Percentiles rank a stretch among this genome's conserved stretches.
These are phyloP conservation scores for Kokia cookei DNA, from an alignment of 441 rosid species.

Conservation along the genomic window DNA sequence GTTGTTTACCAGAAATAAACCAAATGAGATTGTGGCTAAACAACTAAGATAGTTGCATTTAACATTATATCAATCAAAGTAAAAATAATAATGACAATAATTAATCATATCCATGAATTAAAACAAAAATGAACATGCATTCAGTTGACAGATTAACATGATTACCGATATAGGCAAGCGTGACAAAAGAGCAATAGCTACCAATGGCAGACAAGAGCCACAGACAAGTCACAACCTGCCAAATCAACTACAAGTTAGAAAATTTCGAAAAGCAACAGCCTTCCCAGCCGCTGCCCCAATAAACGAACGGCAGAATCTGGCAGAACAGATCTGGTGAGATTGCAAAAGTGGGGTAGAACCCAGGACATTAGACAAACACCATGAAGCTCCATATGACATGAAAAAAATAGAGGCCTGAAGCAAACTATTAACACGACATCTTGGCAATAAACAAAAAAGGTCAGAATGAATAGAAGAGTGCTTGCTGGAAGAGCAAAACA, in stretches of 20 bases:
- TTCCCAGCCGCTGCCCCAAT: not conserved
- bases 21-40: not conserved
- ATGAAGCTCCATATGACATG: not conserved
- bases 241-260: slow-evolving; percentile 1
- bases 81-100: not conserved
- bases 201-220: slow-evolving; percentile 89
- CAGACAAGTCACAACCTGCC: slow-evolving; percentile 79
- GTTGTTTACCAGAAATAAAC: not conserved
- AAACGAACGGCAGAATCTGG: not conserved
- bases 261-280: not conserved
- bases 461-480: not conserved
- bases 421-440: not conserved
- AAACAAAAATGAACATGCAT: not conserved
- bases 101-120: not conserved
- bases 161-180: slow-evolving; percentile 83
- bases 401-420: not conserved
- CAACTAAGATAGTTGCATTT: not conserved
- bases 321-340: not conserved
- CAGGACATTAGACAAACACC: not conserved
- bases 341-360: not conserved
- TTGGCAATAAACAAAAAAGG: not conserved
- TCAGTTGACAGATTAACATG: slow-evolving; percentile 5
- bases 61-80: not conserved
- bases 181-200: slow-evolving; percentile 79
- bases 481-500: not conserved